phyloP scores from a whole-genome alignment of 2,329 filamentous ascomycete species.

The Parascedosporium putredinis region DNA sequence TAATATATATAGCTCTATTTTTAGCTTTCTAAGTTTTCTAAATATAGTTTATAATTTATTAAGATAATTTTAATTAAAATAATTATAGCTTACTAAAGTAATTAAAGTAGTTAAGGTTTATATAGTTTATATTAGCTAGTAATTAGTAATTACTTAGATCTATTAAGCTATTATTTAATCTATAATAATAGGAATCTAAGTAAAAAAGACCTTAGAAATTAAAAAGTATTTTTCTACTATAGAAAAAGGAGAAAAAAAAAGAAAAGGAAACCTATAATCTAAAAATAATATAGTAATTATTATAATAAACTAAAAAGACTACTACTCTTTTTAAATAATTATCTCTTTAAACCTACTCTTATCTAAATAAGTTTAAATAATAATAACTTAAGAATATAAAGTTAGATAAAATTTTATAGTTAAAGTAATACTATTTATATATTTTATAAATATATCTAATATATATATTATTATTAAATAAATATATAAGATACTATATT shows the following conservation, averaged over 20 bases:
- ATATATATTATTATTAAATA: slow-evolving; percentile 6
- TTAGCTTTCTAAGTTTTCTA: too few relatives aligned
- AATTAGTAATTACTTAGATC: too few relatives aligned
- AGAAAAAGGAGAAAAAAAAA: neutral
- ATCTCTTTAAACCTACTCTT: neutral
- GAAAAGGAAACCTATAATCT: neutral
- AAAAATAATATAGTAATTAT: neutral
- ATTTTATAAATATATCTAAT: neutral
- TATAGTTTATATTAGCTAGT: too few relatives aligned
- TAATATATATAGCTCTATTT: neutral
- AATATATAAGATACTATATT: too few relatives aligned
- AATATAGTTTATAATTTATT: neutral
- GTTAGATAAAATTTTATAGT: neutral
- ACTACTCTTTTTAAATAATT: neutral
- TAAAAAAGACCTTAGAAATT: too few relatives aligned
- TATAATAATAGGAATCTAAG: neutral
- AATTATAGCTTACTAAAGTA: too few relatives aligned
- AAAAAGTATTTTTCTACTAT: neutral
- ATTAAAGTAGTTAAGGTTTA: too few relatives aligned
- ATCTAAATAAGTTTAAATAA: neutral
- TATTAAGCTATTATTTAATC: neutral
- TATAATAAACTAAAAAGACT: neutral
- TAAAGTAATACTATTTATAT: neutral
- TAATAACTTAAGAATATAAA: neutral
- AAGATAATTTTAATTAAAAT: neutral